These are phyloP conservation scores for Coemansia sp. DNA, from an alignment of 192 early-diverging fungal genomes.

Conservation along the genomic window DNA sequence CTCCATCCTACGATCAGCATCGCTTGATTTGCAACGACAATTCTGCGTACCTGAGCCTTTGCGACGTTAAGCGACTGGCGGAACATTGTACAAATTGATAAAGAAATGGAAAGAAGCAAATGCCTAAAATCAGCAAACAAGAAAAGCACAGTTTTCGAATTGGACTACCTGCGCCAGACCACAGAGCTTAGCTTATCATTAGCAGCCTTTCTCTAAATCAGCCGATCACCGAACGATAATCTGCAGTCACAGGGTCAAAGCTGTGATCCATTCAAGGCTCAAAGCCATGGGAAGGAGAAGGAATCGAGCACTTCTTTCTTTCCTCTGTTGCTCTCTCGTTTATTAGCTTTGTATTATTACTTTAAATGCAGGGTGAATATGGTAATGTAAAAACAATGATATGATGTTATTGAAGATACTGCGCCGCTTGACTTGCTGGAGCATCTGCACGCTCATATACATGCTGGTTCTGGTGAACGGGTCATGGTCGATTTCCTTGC, in stretches of 20 bases:
- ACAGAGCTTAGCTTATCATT: background rate
- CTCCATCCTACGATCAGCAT: background rate
- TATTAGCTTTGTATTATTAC: no score
- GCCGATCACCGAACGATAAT: background rate
- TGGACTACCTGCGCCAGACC: background rate
- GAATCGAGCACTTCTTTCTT: no score
- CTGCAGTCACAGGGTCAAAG: background rate
- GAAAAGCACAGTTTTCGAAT: background rate
- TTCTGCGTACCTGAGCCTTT: constrained; percentile 54
- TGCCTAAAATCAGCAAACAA: background rate
- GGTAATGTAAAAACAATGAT: constrained; percentile 7
- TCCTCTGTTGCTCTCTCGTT: background rate
- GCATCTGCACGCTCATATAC: constrained; percentile 17
- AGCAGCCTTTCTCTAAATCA: background rate
- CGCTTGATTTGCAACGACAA: background rate
- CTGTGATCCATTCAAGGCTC: background rate
- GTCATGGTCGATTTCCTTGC: background rate
- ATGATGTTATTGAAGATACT: constrained; percentile 17
- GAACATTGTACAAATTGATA: constrained; percentile 35
- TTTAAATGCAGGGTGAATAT: no score
- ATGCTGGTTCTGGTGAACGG: background rate
- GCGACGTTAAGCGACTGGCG: constrained; percentile 45
- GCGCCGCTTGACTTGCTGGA: background rate
- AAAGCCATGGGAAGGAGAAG: no score
- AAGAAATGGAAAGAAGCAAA: constrained; percentile 2